Percentiles rank a stretch among this genome's conserved stretches.
Conservation (phyloP, 495 filamentous ascomycete species). For the Daldinia grandis region DNA sequence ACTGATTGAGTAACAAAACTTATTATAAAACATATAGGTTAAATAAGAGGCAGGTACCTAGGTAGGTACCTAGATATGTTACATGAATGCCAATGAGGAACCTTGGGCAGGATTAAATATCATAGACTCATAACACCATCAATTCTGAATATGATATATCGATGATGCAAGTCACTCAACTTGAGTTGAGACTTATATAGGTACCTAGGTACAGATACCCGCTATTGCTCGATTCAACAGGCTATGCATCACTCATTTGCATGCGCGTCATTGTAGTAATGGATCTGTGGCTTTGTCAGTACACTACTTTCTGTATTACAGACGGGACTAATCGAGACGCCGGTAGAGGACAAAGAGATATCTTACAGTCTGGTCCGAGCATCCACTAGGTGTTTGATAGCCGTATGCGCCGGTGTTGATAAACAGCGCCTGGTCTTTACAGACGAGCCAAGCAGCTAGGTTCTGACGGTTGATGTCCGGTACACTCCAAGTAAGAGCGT, state of each 20-base stretch:
- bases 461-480: constrained; percentile 62
- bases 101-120: neutral
- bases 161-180: neutral
- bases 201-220: neutral
- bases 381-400: constrained; percentile 66
- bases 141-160: neutral
- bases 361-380: constrained; percentile 66
- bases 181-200: neutral
- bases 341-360: constrained; percentile 6
- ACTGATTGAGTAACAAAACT: neutral
- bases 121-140: neutral
- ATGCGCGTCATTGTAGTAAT: constrained; percentile 58
- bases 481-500: constrained; percentile 63
- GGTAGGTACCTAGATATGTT: too few relatives aligned
- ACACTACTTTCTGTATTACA: neutral
- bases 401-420: constrained; percentile 68
- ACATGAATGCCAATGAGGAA: neutral
- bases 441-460: constrained; percentile 66
- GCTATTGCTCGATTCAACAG: neutral
- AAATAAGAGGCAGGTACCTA: neutral
- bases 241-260: constrained; percentile 40
- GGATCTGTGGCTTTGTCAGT: constrained; percentile 49
- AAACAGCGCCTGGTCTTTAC: constrained; percentile 60
- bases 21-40: neutral
- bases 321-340: neutral